Evolutionary conservation across 2,329 filamentous ascomycete genomes (phyloP).

Genomic region (Diaporthe humulicola): DNA sequence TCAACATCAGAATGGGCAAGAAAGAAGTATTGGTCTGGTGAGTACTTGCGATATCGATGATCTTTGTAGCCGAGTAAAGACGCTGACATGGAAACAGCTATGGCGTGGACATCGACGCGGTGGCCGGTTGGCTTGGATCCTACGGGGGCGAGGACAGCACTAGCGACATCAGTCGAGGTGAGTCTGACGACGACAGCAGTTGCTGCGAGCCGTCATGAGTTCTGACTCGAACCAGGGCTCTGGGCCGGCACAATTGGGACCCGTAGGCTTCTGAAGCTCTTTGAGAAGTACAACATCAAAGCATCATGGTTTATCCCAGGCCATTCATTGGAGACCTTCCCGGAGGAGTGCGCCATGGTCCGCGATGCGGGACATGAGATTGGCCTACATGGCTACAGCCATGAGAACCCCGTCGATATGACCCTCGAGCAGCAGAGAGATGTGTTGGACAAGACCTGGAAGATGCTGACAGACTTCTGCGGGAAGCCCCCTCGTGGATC

Average conservation of each 20-base stretch:
- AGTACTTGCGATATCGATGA: not conserved
- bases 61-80: too few relatives aligned
- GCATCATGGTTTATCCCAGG: slow-evolving; percentile 67
- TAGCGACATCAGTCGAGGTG: slow-evolving; percentile 79
- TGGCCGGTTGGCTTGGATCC: slow-evolving; percentile 81
- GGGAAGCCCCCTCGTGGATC: slow-evolving; percentile 80
- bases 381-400: slow-evolving; percentile 57
- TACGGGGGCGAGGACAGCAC: slow-evolving; percentile 81
- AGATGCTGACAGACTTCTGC: slow-evolving; percentile 77
- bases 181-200: slow-evolving; percentile 20
- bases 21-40: slow-evolving; percentile 46
- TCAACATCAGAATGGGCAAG: slow-evolving; percentile 42
- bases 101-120: slow-evolving; percentile 82
- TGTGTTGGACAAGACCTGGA: slow-evolving; percentile 81
- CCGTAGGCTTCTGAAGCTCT: slow-evolving; percentile 76
- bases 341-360: slow-evolving; percentile 58
- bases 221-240: slow-evolving; percentile 52
- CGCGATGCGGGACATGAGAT: slow-evolving; percentile 63
- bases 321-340: slow-evolving; percentile 63
- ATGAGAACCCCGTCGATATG: slow-evolving; percentile 63
- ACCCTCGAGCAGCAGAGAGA: slow-evolving; percentile 81
- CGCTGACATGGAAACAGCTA: slow-evolving; percentile 58
- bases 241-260: slow-evolving; percentile 79
- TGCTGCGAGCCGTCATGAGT: not conserved
- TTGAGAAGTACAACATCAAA: slow-evolving; percentile 80